These are phyloP conservation scores for Saussurea involucrata DNA, from an alignment of 129 eudicot genomes.

Conservation along the genomic window DNA sequence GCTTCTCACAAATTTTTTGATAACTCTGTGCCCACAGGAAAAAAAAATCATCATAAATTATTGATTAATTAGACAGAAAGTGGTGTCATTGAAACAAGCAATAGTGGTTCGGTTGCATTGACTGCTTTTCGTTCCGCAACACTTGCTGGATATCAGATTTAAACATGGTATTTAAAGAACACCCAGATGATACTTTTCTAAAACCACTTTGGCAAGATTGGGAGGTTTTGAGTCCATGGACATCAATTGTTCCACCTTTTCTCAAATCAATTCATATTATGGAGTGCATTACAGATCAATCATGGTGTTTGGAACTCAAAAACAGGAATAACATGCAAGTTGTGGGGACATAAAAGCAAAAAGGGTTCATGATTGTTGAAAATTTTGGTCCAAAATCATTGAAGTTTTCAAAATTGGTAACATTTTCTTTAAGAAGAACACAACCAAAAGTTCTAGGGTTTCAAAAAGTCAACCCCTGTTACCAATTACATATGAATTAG, in stretches of 20 bases:
- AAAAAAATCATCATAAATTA: background rate
- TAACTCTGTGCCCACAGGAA: slow-evolving; percentile 57
- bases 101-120: slow-evolving; percentile 68
- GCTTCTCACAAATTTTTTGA: slow-evolving; percentile 78
- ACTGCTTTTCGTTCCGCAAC: slow-evolving; percentile 79
- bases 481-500: too few species aligned
- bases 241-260: too few species aligned
- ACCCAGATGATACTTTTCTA: too few species aligned
- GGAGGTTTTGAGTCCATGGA: too few species aligned
- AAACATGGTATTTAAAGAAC: background rate
- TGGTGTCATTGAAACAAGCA: slow-evolving; percentile 35
- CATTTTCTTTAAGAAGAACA: background rate
- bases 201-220: too few species aligned
- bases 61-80: background rate
- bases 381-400: background rate
- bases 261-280: too few species aligned
- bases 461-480: slow-evolving; percentile 11
- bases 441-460: background rate
- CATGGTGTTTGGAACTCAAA: background rate
- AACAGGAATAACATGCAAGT: background rate
- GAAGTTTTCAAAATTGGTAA: background rate
- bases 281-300: background rate
- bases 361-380: background rate
- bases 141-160: slow-evolving; percentile 38
- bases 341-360: background rate